Conservation (phyloP, 1,139 yeast species). For the Saccharomyces hybrid region DNA sequence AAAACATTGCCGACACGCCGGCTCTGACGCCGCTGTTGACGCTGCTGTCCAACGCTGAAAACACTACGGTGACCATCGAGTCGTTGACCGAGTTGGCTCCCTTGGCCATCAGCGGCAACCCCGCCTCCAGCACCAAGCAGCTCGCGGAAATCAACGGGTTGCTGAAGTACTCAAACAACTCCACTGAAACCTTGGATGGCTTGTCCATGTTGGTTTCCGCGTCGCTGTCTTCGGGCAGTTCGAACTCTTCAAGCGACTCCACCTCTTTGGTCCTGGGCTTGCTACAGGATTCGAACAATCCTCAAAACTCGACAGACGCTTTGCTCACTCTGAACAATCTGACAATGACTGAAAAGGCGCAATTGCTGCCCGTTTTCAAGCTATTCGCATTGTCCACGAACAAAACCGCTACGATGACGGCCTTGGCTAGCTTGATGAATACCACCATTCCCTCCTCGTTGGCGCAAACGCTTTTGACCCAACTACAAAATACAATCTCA, state of each 20-base stretch:
- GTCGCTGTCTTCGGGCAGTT: conserved; percentile 6
- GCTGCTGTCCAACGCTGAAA: conserved; percentile 20
- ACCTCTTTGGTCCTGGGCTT: conserved; percentile 17
- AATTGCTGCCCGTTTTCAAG: conserved; percentile 23
- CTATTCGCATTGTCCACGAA: conserved; percentile 24
- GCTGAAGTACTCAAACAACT: conserved; percentile 21
- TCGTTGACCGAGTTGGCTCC: conserved; percentile 26
- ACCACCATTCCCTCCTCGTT: conserved; percentile 22
- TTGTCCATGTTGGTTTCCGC: conserved; percentile 1
- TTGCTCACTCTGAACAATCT: conserved; percentile 18
- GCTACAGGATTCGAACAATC: conserved; percentile 23
- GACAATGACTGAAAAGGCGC: conserved; percentile 19
- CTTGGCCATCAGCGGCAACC: conserved; percentile 16
- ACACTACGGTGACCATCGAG: conserved; percentile 19
- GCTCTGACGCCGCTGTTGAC: conserved; percentile 26
- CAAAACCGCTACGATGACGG: conserved; percentile 25
- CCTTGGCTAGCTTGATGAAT: conserved; percentile 25
- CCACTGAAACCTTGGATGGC: conserved; percentile 16
- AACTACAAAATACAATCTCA: conserved; percentile 10
- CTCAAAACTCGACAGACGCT: conserved; percentile 20
- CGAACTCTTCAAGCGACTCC: conserved; percentile 15
- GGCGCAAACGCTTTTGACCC: conserved; percentile 18
- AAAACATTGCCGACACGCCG: conserved; percentile 21
- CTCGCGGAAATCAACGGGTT: conserved; percentile 20
- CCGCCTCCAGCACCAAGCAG: conserved; percentile 16